Conservation (phyloP, 2,329 filamentous ascomycete species). For the Cladosporium phlei region DNA sequence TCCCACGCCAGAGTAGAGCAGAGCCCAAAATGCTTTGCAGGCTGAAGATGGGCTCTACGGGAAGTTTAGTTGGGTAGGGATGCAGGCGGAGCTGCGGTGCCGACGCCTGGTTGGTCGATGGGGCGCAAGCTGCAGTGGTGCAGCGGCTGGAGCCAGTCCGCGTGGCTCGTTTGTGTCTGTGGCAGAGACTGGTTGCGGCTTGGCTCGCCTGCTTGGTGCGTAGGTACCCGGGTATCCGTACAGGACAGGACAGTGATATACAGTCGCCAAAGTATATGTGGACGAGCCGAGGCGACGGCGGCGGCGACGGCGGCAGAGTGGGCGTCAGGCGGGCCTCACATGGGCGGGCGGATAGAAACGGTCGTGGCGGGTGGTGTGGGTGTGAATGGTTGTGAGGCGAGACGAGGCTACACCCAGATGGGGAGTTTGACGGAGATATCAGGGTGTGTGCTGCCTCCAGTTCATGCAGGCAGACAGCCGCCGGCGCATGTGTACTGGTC, state of each 20-base stretch:
- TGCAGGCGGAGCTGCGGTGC: conserved; percentile 3
- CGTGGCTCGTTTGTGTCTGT: too few species aligned
- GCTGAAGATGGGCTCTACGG: too few species aligned
- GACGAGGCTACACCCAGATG: too few species aligned
- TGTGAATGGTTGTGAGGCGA: neutral
- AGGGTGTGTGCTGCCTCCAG: neutral
- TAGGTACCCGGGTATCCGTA: too few species aligned
- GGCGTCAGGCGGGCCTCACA: conserved; percentile 7
- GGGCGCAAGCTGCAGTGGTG: neutral
- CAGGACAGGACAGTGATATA: too few species aligned
- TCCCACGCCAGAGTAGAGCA: too few species aligned
- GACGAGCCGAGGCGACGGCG: neutral
- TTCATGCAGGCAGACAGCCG: neutral
- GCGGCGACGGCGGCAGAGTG: too few species aligned
- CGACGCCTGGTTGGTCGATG: neutral
- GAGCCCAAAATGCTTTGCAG: conserved; percentile 2
- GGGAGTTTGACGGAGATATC: too few species aligned
- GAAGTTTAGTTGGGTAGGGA: conserved; percentile 10
- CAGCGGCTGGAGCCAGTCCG: conserved; percentile 1
- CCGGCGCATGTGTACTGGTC: neutral
- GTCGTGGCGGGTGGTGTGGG: neutral
- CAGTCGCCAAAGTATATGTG: neutral
- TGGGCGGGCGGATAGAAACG: neutral
- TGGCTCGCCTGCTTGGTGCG: too few species aligned
- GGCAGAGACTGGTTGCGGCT: too few species aligned